A percentile compares a stretch with the other conserved stretches of the same genome.
Conservation (phyloP, 129 eudicot genomes). For the Flaveria trinervia region DNA sequence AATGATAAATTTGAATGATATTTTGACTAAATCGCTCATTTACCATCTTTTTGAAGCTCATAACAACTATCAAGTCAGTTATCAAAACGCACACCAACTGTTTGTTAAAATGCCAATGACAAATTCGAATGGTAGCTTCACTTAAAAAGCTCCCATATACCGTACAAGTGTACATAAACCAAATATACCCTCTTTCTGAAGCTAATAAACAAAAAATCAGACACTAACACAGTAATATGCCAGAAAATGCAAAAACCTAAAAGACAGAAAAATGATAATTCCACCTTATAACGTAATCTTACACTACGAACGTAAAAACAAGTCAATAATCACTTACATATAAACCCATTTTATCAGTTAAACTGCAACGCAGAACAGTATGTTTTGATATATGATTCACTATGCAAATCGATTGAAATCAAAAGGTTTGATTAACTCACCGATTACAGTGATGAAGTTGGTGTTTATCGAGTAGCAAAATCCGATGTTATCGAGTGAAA, state of each 20-base stretch:
- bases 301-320: neutral
- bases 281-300: neutral
- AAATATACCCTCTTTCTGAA: too few relatives aligned
- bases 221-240: neutral
- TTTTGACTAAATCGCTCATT: too few relatives aligned
- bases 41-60: neutral
- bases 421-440: neutral
- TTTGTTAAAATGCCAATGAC: too few relatives aligned
- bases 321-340: neutral
- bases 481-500: neutral
- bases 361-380: neutral
- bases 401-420: neutral
- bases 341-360: neutral
- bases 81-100: too few relatives aligned
- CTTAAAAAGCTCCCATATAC: too few relatives aligned
- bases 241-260: neutral
- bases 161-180: too few relatives aligned
- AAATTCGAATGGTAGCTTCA: too few relatives aligned
- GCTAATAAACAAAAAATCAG: neutral
- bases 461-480: too few relatives aligned
- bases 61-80: neutral
- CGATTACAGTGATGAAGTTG: conserved; percentile 14
- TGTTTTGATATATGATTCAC: neutral
- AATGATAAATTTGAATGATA: too few relatives aligned
- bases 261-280: neutral